Evolutionary conservation across 2,329 filamentous ascomycete genomes (phyloP).

Genomic region (Penicillium sp.): DNA sequence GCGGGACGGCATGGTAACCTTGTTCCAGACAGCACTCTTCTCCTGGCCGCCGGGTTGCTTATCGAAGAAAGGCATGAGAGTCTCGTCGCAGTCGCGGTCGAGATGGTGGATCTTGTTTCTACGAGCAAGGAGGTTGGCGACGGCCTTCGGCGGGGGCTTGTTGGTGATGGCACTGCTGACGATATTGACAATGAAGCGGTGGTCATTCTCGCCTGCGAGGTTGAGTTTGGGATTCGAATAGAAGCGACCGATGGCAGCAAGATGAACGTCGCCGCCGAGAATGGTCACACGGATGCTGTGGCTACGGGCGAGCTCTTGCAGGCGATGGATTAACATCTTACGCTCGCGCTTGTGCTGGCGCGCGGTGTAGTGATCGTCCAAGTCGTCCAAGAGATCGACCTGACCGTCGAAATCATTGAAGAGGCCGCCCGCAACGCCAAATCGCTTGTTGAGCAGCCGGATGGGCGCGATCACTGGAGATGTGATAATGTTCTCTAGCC

Average conservation of each 20-base stretch:
- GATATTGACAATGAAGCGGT: conserved; percentile 64
- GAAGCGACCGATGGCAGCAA: conserved; percentile 59
- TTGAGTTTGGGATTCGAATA: conserved; percentile 60
- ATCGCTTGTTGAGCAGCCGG: conserved; percentile 84
- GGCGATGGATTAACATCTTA: conserved; percentile 64
- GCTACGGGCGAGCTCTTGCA: conserved; percentile 59
- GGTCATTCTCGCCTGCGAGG: conserved; percentile 58
- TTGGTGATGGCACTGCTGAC: conserved; percentile 66
- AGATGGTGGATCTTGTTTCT: conserved; percentile 67
- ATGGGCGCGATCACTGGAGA: conserved; percentile 86
- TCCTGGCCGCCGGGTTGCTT: conserved; percentile 56
- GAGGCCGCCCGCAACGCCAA: conserved; percentile 78
- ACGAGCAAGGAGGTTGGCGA: conserved; percentile 62
- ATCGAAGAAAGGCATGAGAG: conserved; percentile 62
- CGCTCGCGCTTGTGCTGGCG: conserved; percentile 89
- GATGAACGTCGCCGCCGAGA: conserved; percentile 61
- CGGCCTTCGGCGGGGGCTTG: conserved; percentile 63
- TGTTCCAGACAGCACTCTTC: conserved; percentile 71
- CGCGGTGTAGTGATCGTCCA: conserved; percentile 79
- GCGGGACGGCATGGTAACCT: conserved; percentile 76
- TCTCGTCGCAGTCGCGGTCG: conserved; percentile 63
- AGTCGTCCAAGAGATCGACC: conserved; percentile 63
- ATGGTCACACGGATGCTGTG: conserved; percentile 61
- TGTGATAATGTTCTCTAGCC: conserved; percentile 88
- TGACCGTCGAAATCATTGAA: conserved; percentile 92